These are phyloP conservation scores for Phytomonas sp. DNA, from an alignment of 208 protist species.

Conservation along the genomic window DNA sequence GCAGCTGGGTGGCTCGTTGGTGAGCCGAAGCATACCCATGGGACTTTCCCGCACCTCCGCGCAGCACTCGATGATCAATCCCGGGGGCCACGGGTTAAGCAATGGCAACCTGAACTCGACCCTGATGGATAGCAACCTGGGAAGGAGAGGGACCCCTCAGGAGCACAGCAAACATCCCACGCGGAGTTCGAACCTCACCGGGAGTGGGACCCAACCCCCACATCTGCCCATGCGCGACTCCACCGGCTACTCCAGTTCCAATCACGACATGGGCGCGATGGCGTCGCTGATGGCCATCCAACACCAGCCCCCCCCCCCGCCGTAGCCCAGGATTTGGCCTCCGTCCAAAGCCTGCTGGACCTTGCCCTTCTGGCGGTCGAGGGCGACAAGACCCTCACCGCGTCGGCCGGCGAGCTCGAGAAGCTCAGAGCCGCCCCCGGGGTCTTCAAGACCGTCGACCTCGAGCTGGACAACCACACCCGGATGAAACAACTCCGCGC, in stretches of 20 bases:
- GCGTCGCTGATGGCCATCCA: background rate
- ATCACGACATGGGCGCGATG: background rate
- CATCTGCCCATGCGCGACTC: background rate
- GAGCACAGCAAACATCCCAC: background rate
- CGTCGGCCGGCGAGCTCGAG: constrained; percentile 16
- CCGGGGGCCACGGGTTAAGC: background rate
- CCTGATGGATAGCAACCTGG: background rate
- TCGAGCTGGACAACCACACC: background rate
- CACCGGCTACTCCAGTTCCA: constrained; percentile 3
- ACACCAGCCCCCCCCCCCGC: constrained; percentile 3
- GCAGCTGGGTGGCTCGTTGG: background rate
- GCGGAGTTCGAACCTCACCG: background rate
- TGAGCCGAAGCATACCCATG: background rate
- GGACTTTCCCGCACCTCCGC: background rate
- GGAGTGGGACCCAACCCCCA: background rate
- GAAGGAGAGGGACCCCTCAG: background rate
- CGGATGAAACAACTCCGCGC: constrained; percentile 18
- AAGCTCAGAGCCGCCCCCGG: constrained; percentile 10
- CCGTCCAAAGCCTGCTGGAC: constrained; percentile 77
- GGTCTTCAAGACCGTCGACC: constrained; percentile 18
- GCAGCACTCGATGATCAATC: background rate
- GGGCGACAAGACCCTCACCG: constrained; percentile 38
- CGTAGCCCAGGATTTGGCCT: constrained; percentile 28
- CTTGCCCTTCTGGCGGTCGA: constrained; percentile 79
- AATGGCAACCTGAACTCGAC: background rate